Conservation (phyloP, 106 monocot genomes). For the Phalaenopsis aphrodite region DNA sequence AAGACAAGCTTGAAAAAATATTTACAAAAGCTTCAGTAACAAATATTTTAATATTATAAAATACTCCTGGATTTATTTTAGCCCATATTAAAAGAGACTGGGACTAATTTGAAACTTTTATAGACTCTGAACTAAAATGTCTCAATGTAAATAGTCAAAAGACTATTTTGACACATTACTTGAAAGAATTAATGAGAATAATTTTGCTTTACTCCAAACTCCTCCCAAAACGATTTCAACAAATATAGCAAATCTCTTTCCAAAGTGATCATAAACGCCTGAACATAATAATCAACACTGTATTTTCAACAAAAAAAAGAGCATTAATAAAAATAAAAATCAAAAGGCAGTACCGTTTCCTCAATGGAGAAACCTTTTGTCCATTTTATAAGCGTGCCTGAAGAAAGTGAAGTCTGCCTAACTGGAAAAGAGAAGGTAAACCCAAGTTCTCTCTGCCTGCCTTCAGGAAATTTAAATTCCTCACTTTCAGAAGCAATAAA, state of each 20-base stretch:
- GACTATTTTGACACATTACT: no score
- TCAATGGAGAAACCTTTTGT: conserved; percentile 73
- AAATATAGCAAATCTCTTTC: neutral
- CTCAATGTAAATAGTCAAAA: no score
- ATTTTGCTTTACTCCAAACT: no score
- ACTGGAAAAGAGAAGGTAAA: conserved; percentile 79
- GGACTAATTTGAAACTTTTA: no score
- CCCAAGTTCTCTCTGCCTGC: conserved; percentile 58
- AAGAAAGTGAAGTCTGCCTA: conserved; percentile 48
- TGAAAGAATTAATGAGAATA: neutral
- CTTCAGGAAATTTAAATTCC: conserved; percentile 30
- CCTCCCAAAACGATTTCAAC: neutral
- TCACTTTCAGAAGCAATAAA: conserved; percentile 63
- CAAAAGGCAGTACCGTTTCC: conserved; percentile 22
- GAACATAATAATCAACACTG: neutral
- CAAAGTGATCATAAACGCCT: neutral
- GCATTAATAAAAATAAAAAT: neutral
- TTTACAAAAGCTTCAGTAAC: no score
- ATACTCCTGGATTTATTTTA: no score
- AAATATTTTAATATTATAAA: no score
- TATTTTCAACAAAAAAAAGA: neutral
- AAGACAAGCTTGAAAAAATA: no score
- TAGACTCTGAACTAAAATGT: no score
- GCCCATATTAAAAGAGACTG: no score
- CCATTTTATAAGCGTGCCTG: conserved; percentile 68